Conservation (phyloP, 257 asterid genomes). For the Solanum appendiculatum region DNA sequence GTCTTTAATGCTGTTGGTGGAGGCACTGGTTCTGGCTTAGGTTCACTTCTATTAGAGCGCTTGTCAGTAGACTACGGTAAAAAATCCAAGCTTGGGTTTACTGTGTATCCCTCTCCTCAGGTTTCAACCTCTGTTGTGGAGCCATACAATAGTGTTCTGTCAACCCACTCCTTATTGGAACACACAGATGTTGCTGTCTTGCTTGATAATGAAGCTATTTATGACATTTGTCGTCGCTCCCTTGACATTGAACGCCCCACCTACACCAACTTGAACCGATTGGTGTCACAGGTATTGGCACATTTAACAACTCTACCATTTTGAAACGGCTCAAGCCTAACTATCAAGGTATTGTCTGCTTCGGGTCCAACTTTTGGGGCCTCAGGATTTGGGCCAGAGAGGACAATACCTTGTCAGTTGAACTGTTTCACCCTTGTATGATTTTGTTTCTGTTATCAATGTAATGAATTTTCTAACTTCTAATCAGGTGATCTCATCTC, state of each 20-base stretch:
- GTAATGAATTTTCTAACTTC: neutral
- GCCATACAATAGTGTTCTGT: constrained; percentile 3
- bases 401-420: neutral
- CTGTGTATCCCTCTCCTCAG: constrained; percentile 7
- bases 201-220: constrained; percentile 5
- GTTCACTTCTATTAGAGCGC: constrained; percentile 4
- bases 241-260: constrained; percentile 8
- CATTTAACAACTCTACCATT: neutral
- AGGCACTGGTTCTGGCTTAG: constrained; percentile 8
- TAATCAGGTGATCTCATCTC: constrained; percentile 1
- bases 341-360: neutral
- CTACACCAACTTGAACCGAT: constrained; percentile 2
- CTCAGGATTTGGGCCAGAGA: neutral
- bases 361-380: neutral
- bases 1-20: constrained; percentile 7
- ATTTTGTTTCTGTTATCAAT: neutral
- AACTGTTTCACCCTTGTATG: neutral
- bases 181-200: constrained; percentile 2
- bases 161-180: constrained; percentile 4
- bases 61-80: constrained; percentile 5
- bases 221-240: constrained; percentile 5
- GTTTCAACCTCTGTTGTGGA: constrained; percentile 8
- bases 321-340: neutral
- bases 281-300: neutral
- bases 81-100: constrained; percentile 9